A percentile compares a stretch with the other conserved stretches of the same genome.
phyloP scores from a whole-genome alignment of 164 flowering plant genomes.

The Tetrastigma voinierianum region DNA sequence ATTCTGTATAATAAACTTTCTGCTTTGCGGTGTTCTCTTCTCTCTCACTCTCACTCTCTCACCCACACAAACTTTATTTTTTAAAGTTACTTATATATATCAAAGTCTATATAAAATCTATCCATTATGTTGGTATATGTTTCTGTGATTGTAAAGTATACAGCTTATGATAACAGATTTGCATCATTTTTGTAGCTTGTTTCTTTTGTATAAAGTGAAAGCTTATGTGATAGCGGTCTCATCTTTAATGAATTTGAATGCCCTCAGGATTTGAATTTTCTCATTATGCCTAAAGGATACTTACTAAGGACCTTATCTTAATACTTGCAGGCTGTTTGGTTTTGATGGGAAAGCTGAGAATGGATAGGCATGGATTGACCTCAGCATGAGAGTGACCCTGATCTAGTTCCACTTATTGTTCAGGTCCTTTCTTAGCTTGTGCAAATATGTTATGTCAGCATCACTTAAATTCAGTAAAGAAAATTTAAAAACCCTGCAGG shows the following conservation, averaged over 20 bases:
- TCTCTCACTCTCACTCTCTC: too few species aligned
- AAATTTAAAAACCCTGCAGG: not conserved
- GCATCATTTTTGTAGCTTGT: not conserved
- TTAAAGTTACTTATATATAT: too few species aligned
- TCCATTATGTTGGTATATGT: too few species aligned
- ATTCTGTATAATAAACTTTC: too few species aligned
- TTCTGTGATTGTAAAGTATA: too few species aligned
- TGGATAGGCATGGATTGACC: slow-evolving; percentile 90
- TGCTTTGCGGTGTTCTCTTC: too few species aligned
- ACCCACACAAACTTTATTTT: too few species aligned
- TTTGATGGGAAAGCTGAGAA: slow-evolving; percentile 86
- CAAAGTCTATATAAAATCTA: too few species aligned
- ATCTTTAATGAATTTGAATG: not conserved
- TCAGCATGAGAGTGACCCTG: slow-evolving; percentile 97
- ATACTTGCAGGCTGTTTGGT: slow-evolving; percentile 70
- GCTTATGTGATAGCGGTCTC: too few species aligned
- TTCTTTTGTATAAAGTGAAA: not conserved
- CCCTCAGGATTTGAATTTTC: not conserved
- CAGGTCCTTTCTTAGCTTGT: slow-evolving; percentile 53
- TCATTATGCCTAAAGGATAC: not conserved
- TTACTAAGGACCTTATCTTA: slow-evolving; percentile 12
- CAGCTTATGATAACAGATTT: too few species aligned
- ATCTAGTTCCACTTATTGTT: slow-evolving; percentile 88
- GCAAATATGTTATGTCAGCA: not conserved
- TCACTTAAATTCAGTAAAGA: not conserved